Conservation (phyloP, 352 stramenopile species). For the Phytophthora europaea region DNA sequence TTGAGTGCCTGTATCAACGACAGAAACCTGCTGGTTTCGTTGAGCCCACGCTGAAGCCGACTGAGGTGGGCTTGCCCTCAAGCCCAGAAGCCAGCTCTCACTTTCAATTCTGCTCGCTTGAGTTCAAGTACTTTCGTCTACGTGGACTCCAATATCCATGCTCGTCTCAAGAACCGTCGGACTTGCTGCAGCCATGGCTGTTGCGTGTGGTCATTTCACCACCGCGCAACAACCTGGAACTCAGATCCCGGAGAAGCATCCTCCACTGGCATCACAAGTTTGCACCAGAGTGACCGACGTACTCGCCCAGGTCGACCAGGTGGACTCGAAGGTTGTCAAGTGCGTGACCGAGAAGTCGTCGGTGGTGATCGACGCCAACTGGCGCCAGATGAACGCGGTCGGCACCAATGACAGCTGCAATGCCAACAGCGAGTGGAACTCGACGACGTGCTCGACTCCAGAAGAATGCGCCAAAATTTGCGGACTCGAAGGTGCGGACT, state of each 20-base stretch:
- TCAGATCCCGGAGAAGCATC: neutral
- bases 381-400: neutral
- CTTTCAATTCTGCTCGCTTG: neutral
- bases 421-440: neutral
- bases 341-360: constrained; percentile 1
- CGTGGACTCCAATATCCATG: neutral
- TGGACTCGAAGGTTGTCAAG: neutral
- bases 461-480: constrained; percentile 3
- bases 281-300: constrained; percentile 3
- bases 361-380: neutral
- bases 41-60: neutral
- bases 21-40: neutral
- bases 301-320: neutral
- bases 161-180: neutral
- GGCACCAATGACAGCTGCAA: neutral
- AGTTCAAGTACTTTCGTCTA: neutral
- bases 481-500: constrained; percentile 1
- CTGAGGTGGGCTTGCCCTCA: neutral
- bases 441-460: neutral
- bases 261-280: neutral
- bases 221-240: neutral
- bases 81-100: neutral
- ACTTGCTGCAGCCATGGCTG: neutral
- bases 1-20: neutral
- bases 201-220: neutral